phyloP scores from a whole-genome alignment of 1,139 yeast species.

The Geotrichum restrictum region DNA sequence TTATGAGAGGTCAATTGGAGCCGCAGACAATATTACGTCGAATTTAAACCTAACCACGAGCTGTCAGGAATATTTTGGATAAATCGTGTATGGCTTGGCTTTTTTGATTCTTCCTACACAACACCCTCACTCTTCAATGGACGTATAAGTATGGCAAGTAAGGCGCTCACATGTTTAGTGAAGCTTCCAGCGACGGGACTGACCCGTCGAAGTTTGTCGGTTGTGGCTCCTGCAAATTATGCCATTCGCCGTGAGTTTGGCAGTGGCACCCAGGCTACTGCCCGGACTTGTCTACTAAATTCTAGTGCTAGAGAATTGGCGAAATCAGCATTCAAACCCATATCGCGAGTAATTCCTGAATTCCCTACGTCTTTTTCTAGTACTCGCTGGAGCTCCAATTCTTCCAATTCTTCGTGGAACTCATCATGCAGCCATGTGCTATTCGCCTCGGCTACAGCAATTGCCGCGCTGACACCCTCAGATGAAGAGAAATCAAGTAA shows the following conservation, averaged over 20 bases:
- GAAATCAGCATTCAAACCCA: too few relatives aligned
- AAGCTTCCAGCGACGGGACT: background rate
- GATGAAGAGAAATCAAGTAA: background rate
- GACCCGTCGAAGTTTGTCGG: background rate
- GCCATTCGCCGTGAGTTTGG: background rate
- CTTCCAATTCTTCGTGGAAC: background rate
- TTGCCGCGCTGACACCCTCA: slow-evolving; percentile 12
- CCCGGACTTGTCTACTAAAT: background rate
- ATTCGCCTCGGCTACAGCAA: slow-evolving; percentile 15
- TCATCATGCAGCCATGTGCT: background rate
- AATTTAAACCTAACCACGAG: too few relatives aligned
- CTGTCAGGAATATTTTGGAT: too few relatives aligned
- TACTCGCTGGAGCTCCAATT: background rate
- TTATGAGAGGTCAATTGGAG: too few relatives aligned
- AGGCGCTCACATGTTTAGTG: background rate
- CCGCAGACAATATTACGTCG: too few relatives aligned
- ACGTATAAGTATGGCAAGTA: background rate
- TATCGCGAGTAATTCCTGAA: too few relatives aligned
- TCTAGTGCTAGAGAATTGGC: too few relatives aligned
- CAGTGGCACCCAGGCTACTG: background rate
- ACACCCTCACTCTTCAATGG: background rate
- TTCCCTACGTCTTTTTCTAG: background rate
- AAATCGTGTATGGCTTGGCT: too few relatives aligned
- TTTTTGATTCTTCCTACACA: background rate
- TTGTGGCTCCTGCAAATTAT: background rate